Percentiles rank a stretch among this genome's conserved stretches.
These are phyloP conservation scores for Torrubiella hemipterigena DNA, from an alignment of 2,329 filamentous ascomycete species.

Conservation along the genomic window DNA sequence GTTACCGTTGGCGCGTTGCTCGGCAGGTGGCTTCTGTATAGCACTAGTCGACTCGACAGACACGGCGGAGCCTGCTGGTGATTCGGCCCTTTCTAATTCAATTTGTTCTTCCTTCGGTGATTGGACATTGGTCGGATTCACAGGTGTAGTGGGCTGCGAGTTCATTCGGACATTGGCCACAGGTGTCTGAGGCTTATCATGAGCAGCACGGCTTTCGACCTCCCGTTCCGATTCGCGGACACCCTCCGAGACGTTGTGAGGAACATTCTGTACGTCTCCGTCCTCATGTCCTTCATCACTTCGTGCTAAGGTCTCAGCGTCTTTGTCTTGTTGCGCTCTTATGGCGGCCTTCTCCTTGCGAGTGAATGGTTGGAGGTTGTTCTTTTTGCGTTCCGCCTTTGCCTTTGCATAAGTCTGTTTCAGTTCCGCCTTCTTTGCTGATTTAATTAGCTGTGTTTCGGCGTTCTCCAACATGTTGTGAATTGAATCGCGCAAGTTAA, in stretches of 20 bases:
- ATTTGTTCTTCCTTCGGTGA: too few relatives aligned
- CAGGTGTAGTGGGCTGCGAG: conserved; percentile 11
- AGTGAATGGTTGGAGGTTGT: conserved; percentile 33
- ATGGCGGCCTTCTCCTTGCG: conserved; percentile 38
- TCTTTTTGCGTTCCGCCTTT: conserved; percentile 47
- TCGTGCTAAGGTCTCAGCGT: conserved; percentile 37
- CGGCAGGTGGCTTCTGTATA: conserved; percentile 8
- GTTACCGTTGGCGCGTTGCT: conserved; percentile 22
- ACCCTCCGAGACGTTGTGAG: conserved; percentile 35
- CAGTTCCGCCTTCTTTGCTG: conserved; percentile 67
- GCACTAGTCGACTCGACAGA: conserved; percentile 26
- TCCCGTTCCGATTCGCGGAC: conserved; percentile 25
- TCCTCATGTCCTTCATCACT: conserved; percentile 35
- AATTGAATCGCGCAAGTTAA: conserved; percentile 60
- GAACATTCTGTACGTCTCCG: conserved; percentile 40
- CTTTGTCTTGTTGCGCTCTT: conserved; percentile 34
- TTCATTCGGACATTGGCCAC: conserved; percentile 22
- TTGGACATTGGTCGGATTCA: conserved; percentile 16
- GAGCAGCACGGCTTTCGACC: conserved; percentile 3
- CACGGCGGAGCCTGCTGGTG: conserved; percentile 21
- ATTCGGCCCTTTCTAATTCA: conserved; percentile 22
- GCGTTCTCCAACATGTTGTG: conserved; percentile 65
- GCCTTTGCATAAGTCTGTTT: conserved; percentile 53
- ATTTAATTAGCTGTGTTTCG: conserved; percentile 72
- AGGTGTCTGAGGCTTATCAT: background rate